phyloP scores from a whole-genome alignment of 495 filamentous ascomycete species.

The Talaromyces wortmannii region DNA sequence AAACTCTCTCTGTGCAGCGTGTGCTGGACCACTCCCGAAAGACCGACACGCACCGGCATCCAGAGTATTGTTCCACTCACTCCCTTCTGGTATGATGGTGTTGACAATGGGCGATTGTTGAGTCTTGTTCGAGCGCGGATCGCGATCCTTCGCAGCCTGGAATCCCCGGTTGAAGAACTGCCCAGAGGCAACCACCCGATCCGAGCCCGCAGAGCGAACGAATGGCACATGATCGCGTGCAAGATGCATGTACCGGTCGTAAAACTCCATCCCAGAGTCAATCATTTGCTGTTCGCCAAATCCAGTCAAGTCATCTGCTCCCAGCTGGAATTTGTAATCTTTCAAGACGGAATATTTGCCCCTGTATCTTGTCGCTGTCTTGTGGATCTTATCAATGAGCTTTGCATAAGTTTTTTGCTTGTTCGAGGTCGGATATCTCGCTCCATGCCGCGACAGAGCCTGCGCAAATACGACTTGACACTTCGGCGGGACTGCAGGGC shows the following conservation, averaged over 20 bases:
- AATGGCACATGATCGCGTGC: constrained; percentile 54
- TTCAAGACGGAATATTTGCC: constrained; percentile 56
- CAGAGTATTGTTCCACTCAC: constrained; percentile 68
- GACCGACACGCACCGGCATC: constrained; percentile 66
- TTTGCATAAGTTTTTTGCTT: constrained; percentile 52
- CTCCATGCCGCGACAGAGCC: constrained; percentile 77
- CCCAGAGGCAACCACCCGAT: constrained; percentile 68
- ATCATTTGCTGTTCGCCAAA: constrained; percentile 71
- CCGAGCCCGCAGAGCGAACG: constrained; percentile 60
- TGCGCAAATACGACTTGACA: constrained; percentile 75
- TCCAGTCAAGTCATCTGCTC: constrained; percentile 63
- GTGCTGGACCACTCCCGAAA: constrained; percentile 35
- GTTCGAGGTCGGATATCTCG: constrained; percentile 62
- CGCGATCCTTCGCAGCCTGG: constrained; percentile 44
- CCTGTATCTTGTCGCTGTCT: constrained; percentile 44
- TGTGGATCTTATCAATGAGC: constrained; percentile 55
- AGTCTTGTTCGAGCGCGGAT: constrained; percentile 22
- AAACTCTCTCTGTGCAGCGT: constrained; percentile 45
- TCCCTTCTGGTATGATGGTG: constrained; percentile 56
- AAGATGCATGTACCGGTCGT: constrained; percentile 58
- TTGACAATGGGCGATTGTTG: constrained; percentile 46
- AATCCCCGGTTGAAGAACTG: constrained; percentile 68
- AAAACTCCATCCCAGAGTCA: constrained; percentile 68
- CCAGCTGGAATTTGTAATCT: constrained; percentile 65
- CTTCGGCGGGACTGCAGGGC: constrained; percentile 44